Base-by-base conservation (phyloP, 352 stramenopile genomes). In the Albugo laibachii region DNA sequence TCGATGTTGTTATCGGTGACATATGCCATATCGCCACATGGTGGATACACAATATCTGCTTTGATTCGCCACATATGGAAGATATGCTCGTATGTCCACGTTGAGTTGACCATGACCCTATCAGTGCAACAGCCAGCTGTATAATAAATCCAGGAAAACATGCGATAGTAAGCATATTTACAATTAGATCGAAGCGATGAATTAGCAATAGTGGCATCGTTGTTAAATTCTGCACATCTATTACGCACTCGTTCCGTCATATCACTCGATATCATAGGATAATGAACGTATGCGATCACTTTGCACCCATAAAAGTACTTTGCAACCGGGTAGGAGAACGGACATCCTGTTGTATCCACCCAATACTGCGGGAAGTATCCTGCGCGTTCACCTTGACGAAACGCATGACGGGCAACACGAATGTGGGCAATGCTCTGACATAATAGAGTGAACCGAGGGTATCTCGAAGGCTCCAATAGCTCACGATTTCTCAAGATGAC, bases 201-300 rank as follows among this genome's bases (percentile, higher is more conserved):
- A 11, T 55, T 49, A 5, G 89, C 71, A 24, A 98, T 85, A 6
- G 65, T 51, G 11, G 66, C 43, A 41, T 84, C 55, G 59, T 98
- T 97, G 67, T 98, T 99, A 62, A 97, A 97, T 13, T 77, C 72
- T 4, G 85, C 62, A 35, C 78, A 59, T 35, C 85, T 83, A 48
- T 96, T 69, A 53, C 80, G 82, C 5, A 99, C 93, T 35, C 92
- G 73, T 34, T 59, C 53, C 34, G 99, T 84, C 96, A 99, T 99
- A 56, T 99, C 94, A 31, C 85, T 96, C 43, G 83, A 97, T 56
- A 99, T 98, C 49, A 97, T 99, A 8, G 96, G 95, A 73, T 99
- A 99, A 73, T 99, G 95, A 20, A 97, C 92, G 75, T 99, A 99
- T 41, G 92, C 76, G 2, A 84, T 70, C 31, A 98, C 77, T 1